Conservation (phyloP, 352 stramenopile species). For the Halophytophthora polymorphica region DNA sequence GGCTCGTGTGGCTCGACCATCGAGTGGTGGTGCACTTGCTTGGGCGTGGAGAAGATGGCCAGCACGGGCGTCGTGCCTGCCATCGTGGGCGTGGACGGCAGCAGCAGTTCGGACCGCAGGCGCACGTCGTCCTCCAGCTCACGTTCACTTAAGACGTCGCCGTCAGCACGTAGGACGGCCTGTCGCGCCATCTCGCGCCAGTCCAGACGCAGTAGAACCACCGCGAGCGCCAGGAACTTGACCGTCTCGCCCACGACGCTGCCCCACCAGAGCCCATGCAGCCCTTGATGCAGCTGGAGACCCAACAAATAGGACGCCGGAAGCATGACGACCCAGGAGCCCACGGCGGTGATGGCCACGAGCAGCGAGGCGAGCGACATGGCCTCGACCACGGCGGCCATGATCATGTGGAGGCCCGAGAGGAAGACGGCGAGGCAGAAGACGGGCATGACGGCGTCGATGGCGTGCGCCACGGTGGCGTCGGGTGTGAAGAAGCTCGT, state of each 20-base stretch:
- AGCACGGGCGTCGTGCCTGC: slow-evolving; percentile 51
- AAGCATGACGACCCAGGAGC: slow-evolving; percentile 73
- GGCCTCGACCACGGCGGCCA: slow-evolving; percentile 73
- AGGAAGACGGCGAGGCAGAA: slow-evolving; percentile 74
- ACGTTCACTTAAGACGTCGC: slow-evolving; percentile 25
- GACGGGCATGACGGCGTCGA: slow-evolving; percentile 56
- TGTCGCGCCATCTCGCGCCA: slow-evolving; percentile 65
- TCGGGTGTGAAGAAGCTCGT: slow-evolving; percentile 72
- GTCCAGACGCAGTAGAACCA: slow-evolving; percentile 58
- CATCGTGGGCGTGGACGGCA: slow-evolving; percentile 61
- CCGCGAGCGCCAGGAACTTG: slow-evolving; percentile 69
- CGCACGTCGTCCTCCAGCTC: slow-evolving; percentile 67
- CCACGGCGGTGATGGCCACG: slow-evolving; percentile 62
- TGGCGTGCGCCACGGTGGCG: slow-evolving; percentile 38
- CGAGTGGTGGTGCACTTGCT: slow-evolving; percentile 45
- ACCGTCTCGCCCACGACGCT: slow-evolving; percentile 64
- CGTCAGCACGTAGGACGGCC: slow-evolving; percentile 64
- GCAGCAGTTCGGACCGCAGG: slow-evolving; percentile 53
- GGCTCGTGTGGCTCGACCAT: too few relatives aligned
- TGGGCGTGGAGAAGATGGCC: slow-evolving; percentile 54
- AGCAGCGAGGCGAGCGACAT: slow-evolving; percentile 75
- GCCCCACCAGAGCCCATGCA: slow-evolving; percentile 73
- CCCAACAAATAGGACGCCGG: slow-evolving; percentile 59
- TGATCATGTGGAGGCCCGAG: slow-evolving; percentile 73
- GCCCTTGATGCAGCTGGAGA: slow-evolving; percentile 41